phyloP scores from a whole-genome alignment of 805 yeast species.

The Barnettozyma sucrosica region DNA sequence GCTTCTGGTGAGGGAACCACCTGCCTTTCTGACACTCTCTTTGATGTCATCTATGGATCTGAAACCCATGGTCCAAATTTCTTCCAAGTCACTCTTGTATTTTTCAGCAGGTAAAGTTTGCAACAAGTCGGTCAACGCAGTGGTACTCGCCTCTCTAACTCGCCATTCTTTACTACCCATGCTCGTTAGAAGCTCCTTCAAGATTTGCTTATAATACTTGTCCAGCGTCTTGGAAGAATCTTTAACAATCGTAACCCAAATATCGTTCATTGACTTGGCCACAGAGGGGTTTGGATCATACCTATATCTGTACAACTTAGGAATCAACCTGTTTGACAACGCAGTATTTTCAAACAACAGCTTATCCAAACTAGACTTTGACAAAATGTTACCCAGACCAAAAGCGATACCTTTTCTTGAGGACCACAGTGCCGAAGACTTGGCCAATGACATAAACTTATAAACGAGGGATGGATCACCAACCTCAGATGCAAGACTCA shows the following conservation, averaged over 20 bases:
- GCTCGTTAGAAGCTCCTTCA: constrained; percentile 56
- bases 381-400: constrained; percentile 80
- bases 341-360: constrained; percentile 48
- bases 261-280: constrained; percentile 76
- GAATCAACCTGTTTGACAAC: constrained; percentile 59
- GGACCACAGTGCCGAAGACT: constrained; percentile 84
- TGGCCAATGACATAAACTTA: constrained; percentile 88
- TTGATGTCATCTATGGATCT: constrained; percentile 91
- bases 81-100: constrained; percentile 49
- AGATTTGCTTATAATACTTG: constrained; percentile 50
- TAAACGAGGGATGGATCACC: constrained; percentile 94
- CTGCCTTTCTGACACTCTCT: constrained; percentile 85
- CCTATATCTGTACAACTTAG: constrained; percentile 76
- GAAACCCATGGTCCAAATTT: constrained; percentile 84
- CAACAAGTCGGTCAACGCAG: constrained; percentile 64
- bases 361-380: constrained; percentile 67
- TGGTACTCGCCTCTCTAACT: constrained; percentile 79
- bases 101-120: constrained; percentile 48
- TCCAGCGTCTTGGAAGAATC: constrained; percentile 49
- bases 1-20: constrained; percentile 57
- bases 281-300: constrained; percentile 80
- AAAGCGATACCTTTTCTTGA: constrained; percentile 92
- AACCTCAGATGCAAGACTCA: constrained; percentile 84
- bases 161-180: constrained; percentile 91
- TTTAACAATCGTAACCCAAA: constrained; percentile 69